Evolutionary conservation across 805 yeast species (phyloP), one percentile per base, ranked within the genome.

Genomic region (Pichia rugopelliculosa): DNA sequence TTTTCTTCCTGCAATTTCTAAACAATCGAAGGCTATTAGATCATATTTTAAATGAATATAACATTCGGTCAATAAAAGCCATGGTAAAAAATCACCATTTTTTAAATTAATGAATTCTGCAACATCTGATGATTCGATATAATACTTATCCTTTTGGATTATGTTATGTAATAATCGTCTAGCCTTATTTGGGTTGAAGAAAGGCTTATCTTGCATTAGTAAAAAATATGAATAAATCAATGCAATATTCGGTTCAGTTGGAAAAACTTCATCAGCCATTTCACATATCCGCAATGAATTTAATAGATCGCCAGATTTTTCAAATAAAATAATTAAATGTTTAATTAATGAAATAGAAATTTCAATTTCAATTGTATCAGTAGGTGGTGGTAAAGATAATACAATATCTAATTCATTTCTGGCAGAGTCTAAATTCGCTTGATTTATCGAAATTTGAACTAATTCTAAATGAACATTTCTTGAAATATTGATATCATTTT

Each of bases 1-100:
- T 49, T 52, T 52, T n/a, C 46, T 47, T 3, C 41, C 12, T 13
- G 84, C 78, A 41, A 73, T 65, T 56, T 80, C 83, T 48, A 75
- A 71, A 13, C 76, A 69, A 49, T 76, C 79, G 58, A 79, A 79
- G 2, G 84, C 79, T 34, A 69, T 66, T 37, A 76, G 62, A 25
- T 77, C 79, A 40, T 71, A 65, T 45, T 72, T 73, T 17, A 71
- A 54, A 24, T 71, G 51, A 7, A 76, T 64, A 53, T 77, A 73
- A 0, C 82, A 82, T 47, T 69, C 68, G 3, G 84, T 81, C 36
- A 79, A 57, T 8, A 80, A 64, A 48, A 70, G 71, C 79, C 82
- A 77, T 0, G 84, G 82, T 47, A 80, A 62, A 51, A 77, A 79
- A 52, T 80, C 83, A 6, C 74, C 74, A 1, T 61, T 60, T 39